Conservation (phyloP, 495 filamentous ascomycete species). For the Clavariopsis aquatica region DNA sequence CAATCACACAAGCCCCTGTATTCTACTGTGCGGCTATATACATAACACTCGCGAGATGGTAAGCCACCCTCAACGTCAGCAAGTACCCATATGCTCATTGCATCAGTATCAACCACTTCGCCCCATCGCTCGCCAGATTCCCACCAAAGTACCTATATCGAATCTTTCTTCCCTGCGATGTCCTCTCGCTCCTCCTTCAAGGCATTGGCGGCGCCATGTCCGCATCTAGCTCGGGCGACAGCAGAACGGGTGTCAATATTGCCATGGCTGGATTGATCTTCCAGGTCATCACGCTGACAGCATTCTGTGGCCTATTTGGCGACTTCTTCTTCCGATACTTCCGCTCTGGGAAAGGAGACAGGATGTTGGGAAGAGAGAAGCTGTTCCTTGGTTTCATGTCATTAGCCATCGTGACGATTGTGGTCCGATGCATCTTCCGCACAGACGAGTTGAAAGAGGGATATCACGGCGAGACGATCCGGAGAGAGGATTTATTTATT, state of each 20-base stretch:
- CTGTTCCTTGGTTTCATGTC: conserved; percentile 17
- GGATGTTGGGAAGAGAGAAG: background rate
- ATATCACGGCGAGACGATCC: conserved; percentile 21
- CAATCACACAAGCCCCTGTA: conserved; percentile 9
- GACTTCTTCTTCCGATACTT: conserved; percentile 19
- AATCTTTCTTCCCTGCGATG: conserved; percentile 17
- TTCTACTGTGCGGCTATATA: conserved; percentile 18
- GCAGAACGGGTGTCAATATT: conserved; percentile 10
- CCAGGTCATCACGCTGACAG: conserved; percentile 20
- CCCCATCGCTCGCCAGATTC: background rate
- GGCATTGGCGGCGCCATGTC: conserved; percentile 15
- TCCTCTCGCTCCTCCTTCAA: conserved; percentile 15
- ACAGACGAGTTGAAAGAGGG: conserved; percentile 28
- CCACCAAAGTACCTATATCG: conserved; percentile 8
- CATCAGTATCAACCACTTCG: background rate
- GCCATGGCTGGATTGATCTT: conserved; percentile 18
- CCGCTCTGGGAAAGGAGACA: background rate
- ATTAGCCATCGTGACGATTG: conserved; percentile 14
- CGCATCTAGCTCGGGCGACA: background rate
- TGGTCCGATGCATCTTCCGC: conserved; percentile 21
- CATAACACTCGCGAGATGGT: conserved; percentile 5
- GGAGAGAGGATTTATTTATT: conserved; percentile 28
- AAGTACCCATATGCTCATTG: too few species aligned
- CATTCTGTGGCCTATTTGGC: conserved; percentile 3
- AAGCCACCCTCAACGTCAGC: too few species aligned